Evolutionary conservation across 2,329 filamentous ascomycete species (phyloP).

Genomic region (Pestalotiopsis sp.): DNA sequence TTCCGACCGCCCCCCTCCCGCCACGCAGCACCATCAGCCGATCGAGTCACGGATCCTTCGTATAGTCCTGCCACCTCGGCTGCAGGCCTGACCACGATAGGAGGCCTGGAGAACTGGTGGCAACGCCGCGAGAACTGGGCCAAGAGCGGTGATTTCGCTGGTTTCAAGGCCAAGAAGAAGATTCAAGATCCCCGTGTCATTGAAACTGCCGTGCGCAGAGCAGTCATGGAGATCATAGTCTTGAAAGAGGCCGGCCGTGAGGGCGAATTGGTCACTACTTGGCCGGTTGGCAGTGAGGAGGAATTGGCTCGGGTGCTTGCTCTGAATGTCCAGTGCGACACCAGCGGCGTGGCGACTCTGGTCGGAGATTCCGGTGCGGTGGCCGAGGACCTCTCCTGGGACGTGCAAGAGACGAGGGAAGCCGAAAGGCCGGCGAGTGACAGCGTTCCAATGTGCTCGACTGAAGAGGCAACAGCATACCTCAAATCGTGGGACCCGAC

Average conservation of each 20-base stretch:
- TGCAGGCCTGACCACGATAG: conserved; percentile 49
- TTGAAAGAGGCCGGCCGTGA: conserved; percentile 37
- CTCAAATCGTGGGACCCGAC: conserved; percentile 50
- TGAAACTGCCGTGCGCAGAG: conserved; percentile 51
- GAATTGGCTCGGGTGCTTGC: conserved; percentile 38
- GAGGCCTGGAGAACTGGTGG: conserved; percentile 55
- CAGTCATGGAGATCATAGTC: conserved; percentile 54
- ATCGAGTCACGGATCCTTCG: conserved; percentile 32
- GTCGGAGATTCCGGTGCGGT: conserved; percentile 39
- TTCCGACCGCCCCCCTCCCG: conserved; percentile 23
- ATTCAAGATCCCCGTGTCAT: conserved; percentile 46
- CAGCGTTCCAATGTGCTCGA: conserved; percentile 22
- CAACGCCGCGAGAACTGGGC: conserved; percentile 55
- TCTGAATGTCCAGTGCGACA: conserved; percentile 38
- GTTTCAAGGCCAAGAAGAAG: conserved; percentile 43
- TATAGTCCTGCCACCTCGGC: conserved; percentile 52
- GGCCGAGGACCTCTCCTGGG: conserved; percentile 32
- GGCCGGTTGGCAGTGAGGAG: conserved; percentile 30
- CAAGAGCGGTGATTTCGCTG: conserved; percentile 43
- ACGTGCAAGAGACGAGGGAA: conserved; percentile 25
- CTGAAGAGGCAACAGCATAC: conserved; percentile 44
- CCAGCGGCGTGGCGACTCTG: conserved; percentile 43
- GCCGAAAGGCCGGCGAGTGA: background rate
- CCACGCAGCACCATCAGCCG: conserved; percentile 28
- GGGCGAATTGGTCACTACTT: conserved; percentile 22